Evolutionary conservation across 2,329 filamentous ascomycete species (phyloP).

Genomic region (Verticillium tricorpus): DNA sequence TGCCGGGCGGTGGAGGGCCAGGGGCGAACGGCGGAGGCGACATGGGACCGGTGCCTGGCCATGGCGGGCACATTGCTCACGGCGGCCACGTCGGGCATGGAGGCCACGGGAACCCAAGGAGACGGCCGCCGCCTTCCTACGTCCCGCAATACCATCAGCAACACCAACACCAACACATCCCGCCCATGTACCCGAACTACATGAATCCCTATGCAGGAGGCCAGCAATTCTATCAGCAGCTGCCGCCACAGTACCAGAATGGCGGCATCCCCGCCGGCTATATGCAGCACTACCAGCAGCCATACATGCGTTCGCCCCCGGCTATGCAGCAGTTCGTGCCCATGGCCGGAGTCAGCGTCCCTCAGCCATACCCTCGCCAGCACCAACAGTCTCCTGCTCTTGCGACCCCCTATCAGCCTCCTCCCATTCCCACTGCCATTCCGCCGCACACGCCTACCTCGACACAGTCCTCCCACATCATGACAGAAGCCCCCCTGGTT

Average conservation of each 20-base stretch:
- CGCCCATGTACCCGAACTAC: constrained; percentile 46
- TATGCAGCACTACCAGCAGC: constrained; percentile 39
- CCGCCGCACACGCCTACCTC: constrained; percentile 50
- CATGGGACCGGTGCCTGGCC: constrained; percentile 26
- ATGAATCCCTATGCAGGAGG: constrained; percentile 38
- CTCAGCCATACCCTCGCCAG: constrained; percentile 43
- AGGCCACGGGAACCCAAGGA: constrained; percentile 31
- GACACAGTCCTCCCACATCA: constrained; percentile 37
- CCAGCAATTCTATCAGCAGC: constrained; percentile 44
- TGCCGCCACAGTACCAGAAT: constrained; percentile 53
- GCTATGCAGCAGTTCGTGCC: constrained; percentile 50
- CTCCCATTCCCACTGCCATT: constrained; percentile 37
- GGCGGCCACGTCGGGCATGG: constrained; percentile 22
- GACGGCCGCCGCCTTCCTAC: constrained; percentile 32
- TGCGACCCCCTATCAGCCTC: constrained; percentile 53
- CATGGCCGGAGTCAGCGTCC: constrained; percentile 41
- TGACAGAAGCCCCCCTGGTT: background rate
- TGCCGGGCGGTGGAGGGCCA: constrained; percentile 37
- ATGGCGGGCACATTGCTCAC: constrained; percentile 15
- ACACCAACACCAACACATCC: constrained; percentile 16
- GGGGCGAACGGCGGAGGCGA: constrained; percentile 18
- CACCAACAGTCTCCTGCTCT: constrained; percentile 48
- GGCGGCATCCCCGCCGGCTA: constrained; percentile 42
- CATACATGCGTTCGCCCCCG: constrained; percentile 44
- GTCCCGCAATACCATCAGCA: constrained; percentile 22